Evolutionary conservation across 805 yeast species (phyloP), one percentile per base, ranked within the genome.

Genomic region (Scheffersomyces amazonensis): DNA sequence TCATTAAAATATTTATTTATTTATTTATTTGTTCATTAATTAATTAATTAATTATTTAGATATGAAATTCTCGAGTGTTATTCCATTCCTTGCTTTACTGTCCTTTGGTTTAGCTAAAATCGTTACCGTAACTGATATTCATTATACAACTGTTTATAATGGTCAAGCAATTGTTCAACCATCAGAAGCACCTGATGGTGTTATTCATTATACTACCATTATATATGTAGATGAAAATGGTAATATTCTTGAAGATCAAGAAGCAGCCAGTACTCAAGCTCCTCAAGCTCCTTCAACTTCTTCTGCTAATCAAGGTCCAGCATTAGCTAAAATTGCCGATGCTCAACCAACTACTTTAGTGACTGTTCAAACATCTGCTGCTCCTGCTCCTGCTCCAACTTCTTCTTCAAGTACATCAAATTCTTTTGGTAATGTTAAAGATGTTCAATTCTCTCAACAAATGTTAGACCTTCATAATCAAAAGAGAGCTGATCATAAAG

Each of bases 401-500:
- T 12, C 39, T 11, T 23, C 39, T 10, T 23, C 48, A 13, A 20
- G 41, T 18, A 20, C 24, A 2, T 10, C 41, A 5, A 34, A 41
- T 17, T 34, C 41, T 12, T 35, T 47, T 15, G 34, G 46, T 16
- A 19, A 41, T 21, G 31, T 43, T 24, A 31, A 57, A 31, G 50
- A 59, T 31, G 22, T 49, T 34, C 36, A 43, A 22, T 75, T 76
- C 46, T 73, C 73, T 10, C 41, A 50, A 35, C 54, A 60, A 23
- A 76, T 83, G 46, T 68, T 86, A 42, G 66, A 63, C 40, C 78
- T 72, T 46, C 91, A 84, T 66, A 85, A 85, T 62, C 45, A 56
- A 23, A 71, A 73, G 50, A 71, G 90, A 59, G 63, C 73, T 3
- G 48, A 53, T 16, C 88, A 82, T 59, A 56, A 66, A 27, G 84